A percentile compares a stretch with the other conserved stretches of the same genome.
phyloP scores from a whole-genome alignment of 306 rosid genomes.

The Acacia melanoxylon region DNA sequence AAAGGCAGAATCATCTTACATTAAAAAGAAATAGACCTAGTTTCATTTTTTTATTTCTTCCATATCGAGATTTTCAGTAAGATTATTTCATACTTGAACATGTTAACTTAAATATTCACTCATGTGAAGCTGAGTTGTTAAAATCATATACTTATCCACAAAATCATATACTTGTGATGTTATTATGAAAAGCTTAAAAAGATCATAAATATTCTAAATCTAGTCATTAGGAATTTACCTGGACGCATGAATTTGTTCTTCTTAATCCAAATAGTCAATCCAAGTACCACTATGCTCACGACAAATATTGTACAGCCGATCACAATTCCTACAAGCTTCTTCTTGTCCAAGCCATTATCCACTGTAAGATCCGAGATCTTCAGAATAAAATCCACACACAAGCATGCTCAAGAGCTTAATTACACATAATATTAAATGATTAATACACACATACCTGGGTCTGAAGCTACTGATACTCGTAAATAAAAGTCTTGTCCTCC shows the following conservation, averaged over 20 bases:
- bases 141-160: background rate
- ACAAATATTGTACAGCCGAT: background rate
- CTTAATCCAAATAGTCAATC: background rate
- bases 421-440: background rate
- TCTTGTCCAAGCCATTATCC: slow-evolving; percentile 7
- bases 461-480: background rate
- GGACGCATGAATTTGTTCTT: background rate
- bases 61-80: too few relatives aligned
- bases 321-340: slow-evolving; percentile 14
- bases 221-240: background rate
- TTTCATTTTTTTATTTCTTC: too few relatives aligned
- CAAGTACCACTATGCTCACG: background rate
- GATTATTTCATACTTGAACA: too few relatives aligned
- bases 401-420: background rate
- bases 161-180: background rate
- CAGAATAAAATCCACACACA: background rate
- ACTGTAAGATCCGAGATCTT: slow-evolving; percentile 3
- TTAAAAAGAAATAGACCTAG: too few relatives aligned
- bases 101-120: background rate
- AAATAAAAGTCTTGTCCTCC: slow-evolving; percentile 31
- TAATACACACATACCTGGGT: slow-evolving; percentile 5
- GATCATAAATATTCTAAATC: background rate
- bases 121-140: background rate
- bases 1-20: too few relatives aligned
- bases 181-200: background rate